Evolutionary conservation across 345 rosid species (phyloP).

Genomic region (Acer yangbiense): DNA sequence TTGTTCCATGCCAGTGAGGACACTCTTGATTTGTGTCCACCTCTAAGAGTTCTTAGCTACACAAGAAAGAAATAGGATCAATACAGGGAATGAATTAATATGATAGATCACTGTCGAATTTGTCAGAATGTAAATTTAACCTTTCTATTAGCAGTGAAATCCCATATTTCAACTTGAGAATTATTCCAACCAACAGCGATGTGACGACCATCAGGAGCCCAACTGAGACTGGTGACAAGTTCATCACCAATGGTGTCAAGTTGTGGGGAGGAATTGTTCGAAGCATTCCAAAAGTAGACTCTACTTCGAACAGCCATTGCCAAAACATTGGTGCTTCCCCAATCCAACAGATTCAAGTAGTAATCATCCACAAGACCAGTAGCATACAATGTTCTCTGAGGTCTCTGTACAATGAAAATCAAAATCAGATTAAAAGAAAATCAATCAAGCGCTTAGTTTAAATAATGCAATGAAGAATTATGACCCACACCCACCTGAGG

Average conservation of each 20-base stretch:
- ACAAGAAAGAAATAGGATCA: not conserved
- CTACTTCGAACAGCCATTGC: slow-evolving; percentile 41
- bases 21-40: slow-evolving; percentile 45
- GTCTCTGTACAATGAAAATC: slow-evolving; percentile 22
- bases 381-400: slow-evolving; percentile 55
- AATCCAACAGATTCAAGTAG: slow-evolving; percentile 50
- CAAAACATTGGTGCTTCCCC: slow-evolving; percentile 51
- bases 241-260: slow-evolving; percentile 40
- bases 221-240: slow-evolving; percentile 47
- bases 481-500: slow-evolving; percentile 36
- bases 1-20: slow-evolving; percentile 58
- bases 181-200: slow-evolving; percentile 53
- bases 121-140: slow-evolving; percentile 1
- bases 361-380: slow-evolving; percentile 54
- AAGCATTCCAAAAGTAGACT: slow-evolving; percentile 54
- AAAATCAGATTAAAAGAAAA: not conserved
- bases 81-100: too few species aligned
- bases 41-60: slow-evolving; percentile 38
- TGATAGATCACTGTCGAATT: too few species aligned
- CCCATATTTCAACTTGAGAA: slow-evolving; percentile 55
- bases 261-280: slow-evolving; percentile 46
- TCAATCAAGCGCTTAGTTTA: too few species aligned
- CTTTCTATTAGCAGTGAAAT: slow-evolving; percentile 36
- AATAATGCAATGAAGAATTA: not conserved
- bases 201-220: slow-evolving; percentile 54